These are phyloP conservation scores for Boletus vinaceobasis DNA, from an alignment of 768 basidiomycete species.

Conservation along the genomic window DNA sequence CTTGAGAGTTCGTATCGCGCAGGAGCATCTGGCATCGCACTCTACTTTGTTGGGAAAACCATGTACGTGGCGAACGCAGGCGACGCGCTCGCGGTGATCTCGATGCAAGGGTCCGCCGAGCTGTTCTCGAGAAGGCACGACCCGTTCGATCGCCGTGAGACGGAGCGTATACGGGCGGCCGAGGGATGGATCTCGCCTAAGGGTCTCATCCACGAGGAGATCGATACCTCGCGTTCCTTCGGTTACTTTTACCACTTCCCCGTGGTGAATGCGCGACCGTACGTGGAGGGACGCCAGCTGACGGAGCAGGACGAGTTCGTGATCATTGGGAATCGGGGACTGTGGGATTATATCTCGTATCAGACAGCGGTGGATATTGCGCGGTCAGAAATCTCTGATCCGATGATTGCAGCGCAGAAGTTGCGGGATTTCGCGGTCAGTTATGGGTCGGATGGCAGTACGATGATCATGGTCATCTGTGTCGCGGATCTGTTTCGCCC, in stretches of 20 bases:
- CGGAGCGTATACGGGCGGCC: conserved; percentile 79
- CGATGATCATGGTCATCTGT: conserved; percentile 97
- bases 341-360: conserved; percentile 93
- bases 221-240: conserved; percentile 89
- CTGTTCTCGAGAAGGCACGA: conserved; percentile 80
- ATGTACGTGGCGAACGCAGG: conserved; percentile 91
- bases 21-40: conserved; percentile 82
- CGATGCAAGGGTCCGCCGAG: conserved; percentile 68
- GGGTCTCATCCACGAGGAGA: conserved; percentile 88
- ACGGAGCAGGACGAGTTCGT: conserved; percentile 91
- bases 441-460: conserved; percentile 89
- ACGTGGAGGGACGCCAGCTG: conserved; percentile 66
- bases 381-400: conserved; percentile 60
- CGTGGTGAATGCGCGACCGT: conserved; percentile 85
- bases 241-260: conserved; percentile 90
- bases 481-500: conserved; percentile 73
- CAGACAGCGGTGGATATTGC: conserved; percentile 98
- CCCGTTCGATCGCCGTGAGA: conserved; percentile 84
- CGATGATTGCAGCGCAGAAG: conserved; percentile 94
- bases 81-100: conserved; percentile 83
- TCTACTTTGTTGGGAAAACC: conserved; percentile 77
- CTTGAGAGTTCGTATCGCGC: conserved; percentile 54
- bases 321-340: conserved; percentile 87
- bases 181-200: conserved; percentile 94
- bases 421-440: conserved; percentile 94